A percentile compares a stretch with the other conserved stretches of the same genome.
Conservation (phyloP, 2,329 filamentous ascomycete species). For the Lachnellula willkommii region DNA sequence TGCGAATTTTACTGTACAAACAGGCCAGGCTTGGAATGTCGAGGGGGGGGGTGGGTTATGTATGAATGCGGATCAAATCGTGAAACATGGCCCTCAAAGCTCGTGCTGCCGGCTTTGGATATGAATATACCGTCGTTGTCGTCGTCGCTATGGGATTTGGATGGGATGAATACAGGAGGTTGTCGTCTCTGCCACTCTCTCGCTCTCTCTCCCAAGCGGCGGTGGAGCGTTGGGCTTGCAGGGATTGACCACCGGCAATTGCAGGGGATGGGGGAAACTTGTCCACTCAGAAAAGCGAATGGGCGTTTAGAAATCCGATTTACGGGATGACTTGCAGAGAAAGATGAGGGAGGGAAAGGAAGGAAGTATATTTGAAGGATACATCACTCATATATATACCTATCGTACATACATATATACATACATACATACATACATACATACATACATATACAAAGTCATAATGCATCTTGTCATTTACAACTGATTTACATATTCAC, state of each 20-base stretch:
- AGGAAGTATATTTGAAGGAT: no score
- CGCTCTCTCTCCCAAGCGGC: not conserved
- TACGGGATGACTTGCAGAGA: no score
- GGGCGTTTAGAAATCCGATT: no score
- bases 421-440: no score
- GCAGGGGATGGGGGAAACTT: not conserved
- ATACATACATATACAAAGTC: no score
- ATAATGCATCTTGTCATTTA: no score
- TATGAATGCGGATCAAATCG: not conserved
- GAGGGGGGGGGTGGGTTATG: not conserved
- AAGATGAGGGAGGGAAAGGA: no score
- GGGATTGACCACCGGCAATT: not conserved
- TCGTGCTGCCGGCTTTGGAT: not conserved
- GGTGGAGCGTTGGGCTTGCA: not conserved
- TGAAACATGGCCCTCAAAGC: not conserved
- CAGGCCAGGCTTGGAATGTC: not conserved
- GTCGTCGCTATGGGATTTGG: not conserved
- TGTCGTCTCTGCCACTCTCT: not conserved
- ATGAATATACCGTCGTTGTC: not conserved
- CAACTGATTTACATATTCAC: no score
- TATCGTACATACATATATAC: no score
- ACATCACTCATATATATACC: no score
- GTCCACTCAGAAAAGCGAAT: no score
- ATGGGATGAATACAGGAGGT: not conserved
- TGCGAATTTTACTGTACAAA: not conserved